A percentile compares a stretch with the other conserved stretches of the same genome.
These are phyloP conservation scores for Angomonas ambiguus DNA, from an alignment of 208 protist genomes.

Conservation along the genomic window DNA sequence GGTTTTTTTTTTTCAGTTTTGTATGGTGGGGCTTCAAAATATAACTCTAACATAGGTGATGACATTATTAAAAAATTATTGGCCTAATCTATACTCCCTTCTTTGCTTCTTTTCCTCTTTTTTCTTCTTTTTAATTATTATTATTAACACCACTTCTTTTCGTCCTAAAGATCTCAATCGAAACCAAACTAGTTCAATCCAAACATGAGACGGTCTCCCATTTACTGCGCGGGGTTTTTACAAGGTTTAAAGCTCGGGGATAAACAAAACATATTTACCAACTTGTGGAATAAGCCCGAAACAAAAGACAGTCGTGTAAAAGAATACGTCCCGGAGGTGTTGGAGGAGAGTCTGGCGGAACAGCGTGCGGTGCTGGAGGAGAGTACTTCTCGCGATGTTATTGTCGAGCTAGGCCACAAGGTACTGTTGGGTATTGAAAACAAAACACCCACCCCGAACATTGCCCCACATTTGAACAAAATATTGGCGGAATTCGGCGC, in stretches of 20 bases:
- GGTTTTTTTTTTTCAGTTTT: background rate
- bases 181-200: background rate
- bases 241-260: conserved; percentile 42
- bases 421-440: conserved; percentile 76
- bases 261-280: conserved; percentile 71
- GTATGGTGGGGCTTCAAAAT: background rate
- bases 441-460: conserved; percentile 83
- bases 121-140: conserved; percentile 13
- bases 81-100: too few species aligned
- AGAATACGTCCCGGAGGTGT: conserved; percentile 82
- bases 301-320: conserved; percentile 81
- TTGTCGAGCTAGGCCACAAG: conserved; percentile 80
- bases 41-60: too few species aligned
- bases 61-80: too few species aligned
- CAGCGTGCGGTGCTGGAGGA: conserved; percentile 78
- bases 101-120: background rate
- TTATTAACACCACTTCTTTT: background rate
- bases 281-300: conserved; percentile 78
- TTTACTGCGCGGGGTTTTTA: conserved; percentile 15
- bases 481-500: conserved; percentile 65
- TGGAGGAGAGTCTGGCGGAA: conserved; percentile 76
- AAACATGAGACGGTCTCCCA: background rate
- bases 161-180: background rate
- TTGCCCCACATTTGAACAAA: conserved; percentile 75
- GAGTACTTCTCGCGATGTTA: conserved; percentile 73